phyloP scores from a whole-genome alignment of 805 yeast genomes.

The Starmerella scarabaei region DNA sequence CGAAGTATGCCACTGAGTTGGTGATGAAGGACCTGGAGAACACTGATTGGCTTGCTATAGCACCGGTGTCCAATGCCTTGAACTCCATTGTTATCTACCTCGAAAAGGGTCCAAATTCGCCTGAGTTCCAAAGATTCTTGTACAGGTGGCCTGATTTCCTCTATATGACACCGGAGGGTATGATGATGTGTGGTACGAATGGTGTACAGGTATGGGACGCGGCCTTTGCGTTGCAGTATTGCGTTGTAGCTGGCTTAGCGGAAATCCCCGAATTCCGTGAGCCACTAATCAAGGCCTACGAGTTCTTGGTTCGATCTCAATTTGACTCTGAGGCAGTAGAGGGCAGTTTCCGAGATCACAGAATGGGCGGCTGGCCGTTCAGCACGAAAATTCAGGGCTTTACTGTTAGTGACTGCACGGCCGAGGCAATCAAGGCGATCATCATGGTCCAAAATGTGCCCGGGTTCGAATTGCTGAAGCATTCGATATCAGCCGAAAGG shows the following conservation, averaged over 20 bases:
- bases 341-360: slow-evolving; percentile 68
- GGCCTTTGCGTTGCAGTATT: slow-evolving; percentile 78
- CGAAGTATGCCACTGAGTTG: slow-evolving; percentile 43
- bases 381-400: slow-evolving; percentile 94
- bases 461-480: slow-evolving; percentile 36
- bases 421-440: slow-evolving; percentile 87
- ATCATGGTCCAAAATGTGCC: slow-evolving; percentile 72
- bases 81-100: slow-evolving; percentile 56
- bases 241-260: slow-evolving; percentile 66
- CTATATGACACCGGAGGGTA: slow-evolving; percentile 80
- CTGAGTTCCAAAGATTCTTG: slow-evolving; percentile 41
- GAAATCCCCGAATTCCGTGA: slow-evolving; percentile 52
- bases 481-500: slow-evolving; percentile 41
- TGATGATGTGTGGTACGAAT: slow-evolving; percentile 92
- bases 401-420: slow-evolving; percentile 93
- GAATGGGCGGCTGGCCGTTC: slow-evolving; percentile 92
- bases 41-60: slow-evolving; percentile 73
- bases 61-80: slow-evolving; percentile 86
- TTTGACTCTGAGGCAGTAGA: slow-evolving; percentile 65
- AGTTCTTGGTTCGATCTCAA: slow-evolving; percentile 69
- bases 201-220: slow-evolving; percentile 98
- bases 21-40: slow-evolving; percentile 63
- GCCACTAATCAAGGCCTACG: slow-evolving; percentile 50
- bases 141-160: slow-evolving; percentile 60
- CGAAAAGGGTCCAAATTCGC: slow-evolving; percentile 60